Percentiles rank a stretch among this genome's conserved stretches.
These are phyloP conservation scores for Verticillium klebahnii DNA, from an alignment of 2,329 filamentous ascomycete species.

Conservation along the genomic window DNA sequence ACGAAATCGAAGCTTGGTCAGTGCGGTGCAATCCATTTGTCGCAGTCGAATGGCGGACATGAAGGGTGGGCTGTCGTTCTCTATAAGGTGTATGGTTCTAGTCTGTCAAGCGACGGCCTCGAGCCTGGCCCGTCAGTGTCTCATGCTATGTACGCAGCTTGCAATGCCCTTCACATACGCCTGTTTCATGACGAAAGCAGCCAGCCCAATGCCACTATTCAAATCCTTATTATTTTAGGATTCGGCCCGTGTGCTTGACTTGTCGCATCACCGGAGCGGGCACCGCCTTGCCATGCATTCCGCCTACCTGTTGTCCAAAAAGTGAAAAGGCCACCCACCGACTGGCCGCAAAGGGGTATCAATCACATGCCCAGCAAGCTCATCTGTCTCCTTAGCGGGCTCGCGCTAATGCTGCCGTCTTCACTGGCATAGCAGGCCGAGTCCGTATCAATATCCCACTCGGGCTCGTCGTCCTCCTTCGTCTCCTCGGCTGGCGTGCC, in stretches of 20 bases:
- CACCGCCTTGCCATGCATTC: not conserved
- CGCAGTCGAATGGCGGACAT: too few relatives aligned
- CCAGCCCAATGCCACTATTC: not conserved
- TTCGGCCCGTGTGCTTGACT: not conserved
- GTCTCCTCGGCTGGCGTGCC: conserved; percentile 41
- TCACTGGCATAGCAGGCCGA: conserved; percentile 67
- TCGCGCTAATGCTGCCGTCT: conserved; percentile 63
- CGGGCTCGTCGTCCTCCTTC: conserved; percentile 51
- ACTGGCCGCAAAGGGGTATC: not conserved
- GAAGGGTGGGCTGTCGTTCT: not conserved
- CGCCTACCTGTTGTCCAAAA: not conserved
- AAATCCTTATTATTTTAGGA: not conserved
- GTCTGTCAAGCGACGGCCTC: not conserved
- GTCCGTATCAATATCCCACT: conserved; percentile 96
- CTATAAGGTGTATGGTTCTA: not conserved
- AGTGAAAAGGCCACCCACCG: not conserved
- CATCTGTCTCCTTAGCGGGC: conserved; percentile 68
- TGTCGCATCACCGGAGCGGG: not conserved
- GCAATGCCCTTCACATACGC: not conserved
- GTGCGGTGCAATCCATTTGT: too few relatives aligned
- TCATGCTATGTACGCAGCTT: not conserved
- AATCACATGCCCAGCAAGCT: conserved; percentile 60
- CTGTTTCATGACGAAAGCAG: not conserved
- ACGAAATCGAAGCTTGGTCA: too few relatives aligned
- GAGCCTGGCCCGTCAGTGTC: not conserved